Base-by-base conservation (phyloP, 805 yeast genomes). In the Monosporozyma aquatica region DNA sequence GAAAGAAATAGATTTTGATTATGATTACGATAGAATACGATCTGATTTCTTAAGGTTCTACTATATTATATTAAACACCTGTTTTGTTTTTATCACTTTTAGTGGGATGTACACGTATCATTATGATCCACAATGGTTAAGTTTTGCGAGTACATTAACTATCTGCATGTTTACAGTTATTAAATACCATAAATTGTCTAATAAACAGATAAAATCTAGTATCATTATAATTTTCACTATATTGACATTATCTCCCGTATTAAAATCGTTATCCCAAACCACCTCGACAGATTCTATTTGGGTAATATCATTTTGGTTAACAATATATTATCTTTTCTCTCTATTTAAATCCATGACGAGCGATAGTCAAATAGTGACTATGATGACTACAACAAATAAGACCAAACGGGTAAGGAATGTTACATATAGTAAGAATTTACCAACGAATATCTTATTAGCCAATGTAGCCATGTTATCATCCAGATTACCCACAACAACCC, bases 281-380 rank as follows among this genome's bases (percentile, higher is more conserved):
- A 87, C 96, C 0, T 78, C 96, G 0, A 82, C 92, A 0, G 97
- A 92, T 65, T 86, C 96, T 13, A 87, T 92, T 46, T 90, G 97
- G 97, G 87, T 95, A 0, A 62, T 92, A 4, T 76, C 94, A 6
- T 78, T 81, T 37, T 82, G 95, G 79, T 67, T 92, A 13, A 78
- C 84, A 25, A 51, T 86, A 9, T 65, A 79, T 35, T 87, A 87
- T 53, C 65, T 87, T 10, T 46, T 55, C 15, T 48, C 59, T 5
- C 40, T 54, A 36, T 50, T 42, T 43, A 21, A 45, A 43, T 21
- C 42, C 25, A 24, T 37, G 44, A 30, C 33, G 29, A 29, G 39
- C 40, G 11, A 43, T 33, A 17, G 36, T 42, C 11, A 38, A 34
- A 20, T 37, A 35, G 26, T 17, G 18, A n/a, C 37, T 9, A 33